A percentile compares a stretch with the other conserved stretches of the same genome.
These are phyloP conservation scores for Thymus quinquecostatus DNA, from an alignment of 257 asterid species.

Conservation along the genomic window DNA sequence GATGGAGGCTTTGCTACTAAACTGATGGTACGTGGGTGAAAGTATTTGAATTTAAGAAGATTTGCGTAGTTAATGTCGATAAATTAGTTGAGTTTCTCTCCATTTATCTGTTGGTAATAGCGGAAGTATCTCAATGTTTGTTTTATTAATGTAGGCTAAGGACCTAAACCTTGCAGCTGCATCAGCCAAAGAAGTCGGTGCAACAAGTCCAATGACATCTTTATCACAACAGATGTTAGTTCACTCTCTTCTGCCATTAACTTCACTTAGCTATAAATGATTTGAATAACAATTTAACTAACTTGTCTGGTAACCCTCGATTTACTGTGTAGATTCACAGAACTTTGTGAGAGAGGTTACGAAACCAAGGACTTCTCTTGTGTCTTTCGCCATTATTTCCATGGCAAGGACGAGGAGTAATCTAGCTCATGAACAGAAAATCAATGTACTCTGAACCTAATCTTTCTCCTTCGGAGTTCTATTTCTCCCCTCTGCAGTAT, in stretches of 20 bases:
- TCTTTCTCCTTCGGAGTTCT: background rate
- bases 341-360: slow-evolving; percentile 67
- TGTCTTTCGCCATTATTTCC: slow-evolving; percentile 79
- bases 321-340: slow-evolving; percentile 56
- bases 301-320: background rate
- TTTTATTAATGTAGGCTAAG: slow-evolving; percentile 67
- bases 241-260: background rate
- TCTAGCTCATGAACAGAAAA: background rate
- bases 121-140: background rate
- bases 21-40: slow-evolving; percentile 67
- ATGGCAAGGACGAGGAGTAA: slow-evolving; percentile 65
- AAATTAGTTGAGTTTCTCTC: too few species aligned
- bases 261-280: background rate
- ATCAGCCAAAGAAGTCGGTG: slow-evolving; percentile 68
- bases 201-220: slow-evolving; percentile 59
- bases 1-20: slow-evolving; percentile 89
- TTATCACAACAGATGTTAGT: slow-evolving; percentile 76
- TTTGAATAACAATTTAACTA: background rate
- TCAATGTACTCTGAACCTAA: background rate
- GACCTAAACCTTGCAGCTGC: slow-evolving; percentile 75
- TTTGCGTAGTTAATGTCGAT: too few species aligned
- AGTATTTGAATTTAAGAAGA: background rate
- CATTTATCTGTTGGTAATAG: too few species aligned
- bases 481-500: background rate
- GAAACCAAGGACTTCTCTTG: slow-evolving; percentile 77